Percentiles rank a stretch among this genome's conserved stretches.
These are phyloP conservation scores for Emmonsia crescens DNA, from an alignment of 2,329 filamentous ascomycete genomes.

Conservation along the genomic window DNA sequence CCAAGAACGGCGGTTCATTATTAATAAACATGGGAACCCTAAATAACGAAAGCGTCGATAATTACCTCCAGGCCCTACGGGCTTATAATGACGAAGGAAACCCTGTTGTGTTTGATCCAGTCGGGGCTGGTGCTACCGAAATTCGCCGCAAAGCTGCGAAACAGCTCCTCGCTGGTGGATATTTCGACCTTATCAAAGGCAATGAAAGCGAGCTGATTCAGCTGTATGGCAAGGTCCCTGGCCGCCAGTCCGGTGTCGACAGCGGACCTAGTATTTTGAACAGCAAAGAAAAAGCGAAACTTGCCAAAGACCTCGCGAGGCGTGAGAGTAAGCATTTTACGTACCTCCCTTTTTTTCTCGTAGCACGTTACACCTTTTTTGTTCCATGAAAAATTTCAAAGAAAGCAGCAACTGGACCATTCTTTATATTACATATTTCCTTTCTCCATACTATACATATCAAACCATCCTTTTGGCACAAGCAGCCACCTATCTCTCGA, in stretches of 20 bases:
- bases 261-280: constrained; percentile 49
- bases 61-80: constrained; percentile 60
- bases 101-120: constrained; percentile 77
- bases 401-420: not conserved
- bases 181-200: constrained; percentile 83
- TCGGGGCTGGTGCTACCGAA: constrained; percentile 74
- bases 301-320: constrained; percentile 57
- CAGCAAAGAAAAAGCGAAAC: constrained; percentile 44
- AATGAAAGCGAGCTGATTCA: constrained; percentile 82
- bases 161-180: constrained; percentile 59
- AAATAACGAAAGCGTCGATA: constrained; percentile 59
- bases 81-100: constrained; percentile 71
- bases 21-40: constrained; percentile 95
- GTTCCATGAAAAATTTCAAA: not conserved
- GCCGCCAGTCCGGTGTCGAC: constrained; percentile 76
- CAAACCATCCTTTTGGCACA: not conserved
- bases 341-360: not conserved
- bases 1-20: constrained; percentile 61
- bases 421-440: not conserved
- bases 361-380: not conserved
- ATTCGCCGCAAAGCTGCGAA: constrained; percentile 62
- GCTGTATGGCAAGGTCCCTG: constrained; percentile 48
- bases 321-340: constrained; percentile 42
- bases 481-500: not conserved
- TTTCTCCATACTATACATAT: not conserved